Conservation (phyloP, 345 rosid genomes). For the Dipteronia dyeriana region DNA sequence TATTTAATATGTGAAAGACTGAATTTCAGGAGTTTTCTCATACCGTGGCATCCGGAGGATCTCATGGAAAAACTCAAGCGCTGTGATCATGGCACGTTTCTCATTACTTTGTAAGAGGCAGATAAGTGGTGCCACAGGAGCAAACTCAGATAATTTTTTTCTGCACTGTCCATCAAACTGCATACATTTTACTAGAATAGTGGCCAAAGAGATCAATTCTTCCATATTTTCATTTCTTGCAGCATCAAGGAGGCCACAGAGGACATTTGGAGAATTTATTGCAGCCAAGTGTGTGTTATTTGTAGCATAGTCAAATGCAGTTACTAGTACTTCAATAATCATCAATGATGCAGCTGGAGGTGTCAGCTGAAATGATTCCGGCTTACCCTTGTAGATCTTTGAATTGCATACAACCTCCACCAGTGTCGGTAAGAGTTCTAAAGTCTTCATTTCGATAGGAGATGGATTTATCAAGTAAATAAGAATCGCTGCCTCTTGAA, state of each 20-base stretch:
- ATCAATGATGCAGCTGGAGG: conserved; percentile 86
- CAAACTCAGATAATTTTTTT: conserved; percentile 48
- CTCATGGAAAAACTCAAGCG: conserved; percentile 80
- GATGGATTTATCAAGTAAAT: conserved; percentile 81
- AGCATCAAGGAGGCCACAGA: conserved; percentile 61
- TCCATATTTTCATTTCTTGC: conserved; percentile 50
- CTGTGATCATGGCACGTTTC: conserved; percentile 48
- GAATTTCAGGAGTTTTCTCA: not conserved
- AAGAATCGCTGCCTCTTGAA: conserved; percentile 79
- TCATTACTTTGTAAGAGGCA: conserved; percentile 55
- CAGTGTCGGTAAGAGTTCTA: conserved; percentile 80
- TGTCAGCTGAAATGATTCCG: conserved; percentile 46
- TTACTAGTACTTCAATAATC: conserved; percentile 82
- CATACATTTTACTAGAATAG: conserved; percentile 79
- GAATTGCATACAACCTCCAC: conserved; percentile 69
- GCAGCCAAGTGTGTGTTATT: conserved; percentile 69
- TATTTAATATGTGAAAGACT: not conserved
- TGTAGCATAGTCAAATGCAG: conserved; percentile 77
- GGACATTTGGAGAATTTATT: conserved; percentile 69
- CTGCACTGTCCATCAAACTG: conserved; percentile 83
- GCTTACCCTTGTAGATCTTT: conserved; percentile 34
- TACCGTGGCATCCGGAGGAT: conserved; percentile 79
- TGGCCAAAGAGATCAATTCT: conserved; percentile 66
- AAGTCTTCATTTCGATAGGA: conserved; percentile 74
- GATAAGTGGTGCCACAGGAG: conserved; percentile 64